Conservation (phyloP, 108 stramenopile species). For the Bacterosira constricta region DNA sequence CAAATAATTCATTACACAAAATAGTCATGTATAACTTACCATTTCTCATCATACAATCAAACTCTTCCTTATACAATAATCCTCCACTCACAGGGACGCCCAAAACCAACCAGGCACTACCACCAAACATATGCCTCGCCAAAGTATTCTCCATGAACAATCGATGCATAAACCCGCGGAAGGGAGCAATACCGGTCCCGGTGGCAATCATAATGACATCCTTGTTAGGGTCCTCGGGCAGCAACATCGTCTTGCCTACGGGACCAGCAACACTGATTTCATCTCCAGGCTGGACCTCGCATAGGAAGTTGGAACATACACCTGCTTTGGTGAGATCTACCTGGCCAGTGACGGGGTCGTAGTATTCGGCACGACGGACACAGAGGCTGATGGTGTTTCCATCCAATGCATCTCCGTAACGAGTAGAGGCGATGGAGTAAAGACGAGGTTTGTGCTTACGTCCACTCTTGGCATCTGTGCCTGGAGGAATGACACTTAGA, state of each 20-base stretch:
- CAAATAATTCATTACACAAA: background rate
- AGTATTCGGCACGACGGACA: slow-evolving; percentile 85
- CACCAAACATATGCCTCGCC: slow-evolving; percentile 75
- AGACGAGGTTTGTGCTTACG: slow-evolving; percentile 77
- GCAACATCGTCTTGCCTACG: slow-evolving; percentile 89
- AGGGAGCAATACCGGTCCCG: slow-evolving; percentile 91
- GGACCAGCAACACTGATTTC: slow-evolving; percentile 77
- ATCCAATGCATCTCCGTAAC: slow-evolving; percentile 84
- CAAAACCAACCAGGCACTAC: slow-evolving; percentile 78
- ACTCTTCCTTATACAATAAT: slow-evolving; percentile 79
- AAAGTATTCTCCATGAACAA: slow-evolving; percentile 85
- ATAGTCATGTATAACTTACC: slow-evolving; percentile 15
- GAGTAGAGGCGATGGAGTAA: slow-evolving; percentile 86
- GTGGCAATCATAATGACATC: slow-evolving; percentile 92
- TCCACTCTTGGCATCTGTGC: slow-evolving; percentile 51
- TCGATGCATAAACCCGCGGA: slow-evolving; percentile 84
- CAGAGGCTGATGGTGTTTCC: slow-evolving; percentile 83
- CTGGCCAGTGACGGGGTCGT: slow-evolving; percentile 65
- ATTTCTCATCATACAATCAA: slow-evolving; percentile 71
- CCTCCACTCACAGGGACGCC: slow-evolving; percentile 82
- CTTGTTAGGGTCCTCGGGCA: slow-evolving; percentile 68
- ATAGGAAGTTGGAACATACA: slow-evolving; percentile 82
- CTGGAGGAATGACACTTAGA: slow-evolving; percentile 83
- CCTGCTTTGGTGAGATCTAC: slow-evolving; percentile 73
- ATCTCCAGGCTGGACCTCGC: slow-evolving; percentile 63